A percentile compares a stretch with the other conserved stretches of the same genome.
Conservation (phyloP, 192 early-diverging fungal species). For the Entomortierella lignicola region DNA sequence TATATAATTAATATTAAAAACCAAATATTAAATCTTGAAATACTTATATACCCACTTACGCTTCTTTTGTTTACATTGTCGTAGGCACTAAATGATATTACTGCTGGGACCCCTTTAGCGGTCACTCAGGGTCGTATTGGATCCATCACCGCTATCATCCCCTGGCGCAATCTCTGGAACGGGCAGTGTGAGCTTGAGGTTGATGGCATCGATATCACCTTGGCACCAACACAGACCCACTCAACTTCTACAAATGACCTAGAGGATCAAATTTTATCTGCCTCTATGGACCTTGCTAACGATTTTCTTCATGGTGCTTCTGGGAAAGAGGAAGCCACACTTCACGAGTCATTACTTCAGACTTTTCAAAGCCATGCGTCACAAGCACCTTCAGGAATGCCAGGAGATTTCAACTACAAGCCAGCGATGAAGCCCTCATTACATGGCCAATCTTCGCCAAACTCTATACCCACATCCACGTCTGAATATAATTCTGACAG, state of each 20-base stretch:
- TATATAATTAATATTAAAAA: too few relatives aligned
- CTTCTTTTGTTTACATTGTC: too few relatives aligned
- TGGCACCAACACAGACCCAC: conserved; percentile 53
- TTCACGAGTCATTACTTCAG: conserved; percentile 64
- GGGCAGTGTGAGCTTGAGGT: conserved; percentile 80
- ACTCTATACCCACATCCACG: background rate
- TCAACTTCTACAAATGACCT: conserved; percentile 13
- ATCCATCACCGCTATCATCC: conserved; percentile 76
- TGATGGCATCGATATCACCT: conserved; percentile 70
- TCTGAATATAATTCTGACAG: background rate
- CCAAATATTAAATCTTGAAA: too few relatives aligned
- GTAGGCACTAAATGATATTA: conserved; percentile 83
- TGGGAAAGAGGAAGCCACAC: conserved; percentile 72
- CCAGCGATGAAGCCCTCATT: conserved; percentile 9
- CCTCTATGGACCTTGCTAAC: conserved; percentile 88
- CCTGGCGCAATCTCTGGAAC: conserved; percentile 89
- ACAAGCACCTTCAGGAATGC: conserved; percentile 37
- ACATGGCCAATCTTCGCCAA: conserved; percentile 8
- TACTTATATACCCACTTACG: too few relatives aligned
- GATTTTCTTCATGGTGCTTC: conserved; percentile 81
- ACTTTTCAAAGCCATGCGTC: conserved; percentile 56
- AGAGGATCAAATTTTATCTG: conserved; percentile 72
- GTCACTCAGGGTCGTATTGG: conserved; percentile 76
- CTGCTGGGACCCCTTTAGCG: conserved; percentile 74
- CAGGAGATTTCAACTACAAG: conserved; percentile 41